These are phyloP conservation scores for Phalaenopsis hybrid DNA, from an alignment of 116 monocot species.

Conservation along the genomic window DNA sequence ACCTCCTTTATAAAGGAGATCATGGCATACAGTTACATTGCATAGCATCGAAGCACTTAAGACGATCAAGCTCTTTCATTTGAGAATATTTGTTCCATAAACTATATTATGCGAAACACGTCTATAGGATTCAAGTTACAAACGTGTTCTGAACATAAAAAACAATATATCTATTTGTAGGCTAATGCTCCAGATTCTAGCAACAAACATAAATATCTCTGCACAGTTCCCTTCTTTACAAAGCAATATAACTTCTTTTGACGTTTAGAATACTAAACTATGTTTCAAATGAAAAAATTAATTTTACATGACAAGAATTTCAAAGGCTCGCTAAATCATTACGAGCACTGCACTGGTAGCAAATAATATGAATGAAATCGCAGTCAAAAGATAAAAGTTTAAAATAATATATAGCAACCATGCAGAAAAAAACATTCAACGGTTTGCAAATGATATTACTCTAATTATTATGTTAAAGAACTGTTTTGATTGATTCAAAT, in stretches of 20 bases:
- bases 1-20: background rate
- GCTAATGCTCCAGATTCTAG: background rate
- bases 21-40: background rate
- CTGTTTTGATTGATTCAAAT: background rate
- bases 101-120: background rate
- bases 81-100: no score
- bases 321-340: background rate
- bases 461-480: background rate
- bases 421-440: background rate
- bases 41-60: no score
- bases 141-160: background rate
- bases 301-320: background rate
- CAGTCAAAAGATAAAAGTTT: background rate
- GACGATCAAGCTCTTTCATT: no score
- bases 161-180: background rate
- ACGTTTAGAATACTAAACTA: background rate
- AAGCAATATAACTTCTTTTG: background rate
- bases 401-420: background rate
- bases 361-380: background rate
- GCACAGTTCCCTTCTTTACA: background rate
- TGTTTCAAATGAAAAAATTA: background rate
- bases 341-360: background rate
- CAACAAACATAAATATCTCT: background rate
- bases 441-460: background rate
- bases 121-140: background rate